Conservation (phyloP, 768 basidiomycete species). For the Ramaria sp. region DNA sequence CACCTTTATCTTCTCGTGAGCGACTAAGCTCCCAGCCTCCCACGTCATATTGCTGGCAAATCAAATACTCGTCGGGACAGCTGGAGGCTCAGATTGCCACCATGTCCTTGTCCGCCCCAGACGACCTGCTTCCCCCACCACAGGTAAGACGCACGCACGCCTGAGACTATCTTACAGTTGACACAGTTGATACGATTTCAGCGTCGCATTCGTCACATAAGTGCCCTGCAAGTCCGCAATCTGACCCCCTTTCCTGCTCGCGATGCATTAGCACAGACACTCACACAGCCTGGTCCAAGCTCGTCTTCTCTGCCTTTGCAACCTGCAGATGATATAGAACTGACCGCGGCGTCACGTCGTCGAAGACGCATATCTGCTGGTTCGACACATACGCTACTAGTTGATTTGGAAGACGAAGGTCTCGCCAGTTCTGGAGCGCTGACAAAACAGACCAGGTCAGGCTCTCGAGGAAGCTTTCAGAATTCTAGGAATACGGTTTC, state of each 20-base stretch:
- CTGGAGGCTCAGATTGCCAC: too few relatives aligned
- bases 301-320: constrained; percentile 45
- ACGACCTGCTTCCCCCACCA: background rate
- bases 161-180: background rate
- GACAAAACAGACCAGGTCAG: constrained; percentile 33
- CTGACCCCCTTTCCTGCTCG: constrained; percentile 77
- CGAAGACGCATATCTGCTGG: constrained; percentile 49
- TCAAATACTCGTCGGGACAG: too few relatives aligned
- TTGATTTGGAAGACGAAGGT: background rate
- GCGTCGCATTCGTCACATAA: constrained; percentile 67
- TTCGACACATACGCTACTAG: constrained; percentile 25
- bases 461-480: constrained; percentile 35
- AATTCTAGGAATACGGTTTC: constrained; percentile 13
- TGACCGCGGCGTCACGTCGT: constrained; percentile 47
- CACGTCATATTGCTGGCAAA: too few relatives aligned
- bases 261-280: constrained; percentile 66
- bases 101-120: background rate
- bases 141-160: background rate
- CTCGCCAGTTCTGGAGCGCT: background rate
- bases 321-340: constrained; percentile 61
- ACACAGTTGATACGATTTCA: constrained; percentile 17
- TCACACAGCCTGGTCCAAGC: constrained; percentile 54
- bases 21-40: too few relatives aligned
- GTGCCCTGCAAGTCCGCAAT: constrained; percentile 65
- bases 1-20: too few relatives aligned